phyloP scores from a whole-genome alignment of 2,329 filamentous ascomycete species.

The Rugonectria rugulosa region DNA sequence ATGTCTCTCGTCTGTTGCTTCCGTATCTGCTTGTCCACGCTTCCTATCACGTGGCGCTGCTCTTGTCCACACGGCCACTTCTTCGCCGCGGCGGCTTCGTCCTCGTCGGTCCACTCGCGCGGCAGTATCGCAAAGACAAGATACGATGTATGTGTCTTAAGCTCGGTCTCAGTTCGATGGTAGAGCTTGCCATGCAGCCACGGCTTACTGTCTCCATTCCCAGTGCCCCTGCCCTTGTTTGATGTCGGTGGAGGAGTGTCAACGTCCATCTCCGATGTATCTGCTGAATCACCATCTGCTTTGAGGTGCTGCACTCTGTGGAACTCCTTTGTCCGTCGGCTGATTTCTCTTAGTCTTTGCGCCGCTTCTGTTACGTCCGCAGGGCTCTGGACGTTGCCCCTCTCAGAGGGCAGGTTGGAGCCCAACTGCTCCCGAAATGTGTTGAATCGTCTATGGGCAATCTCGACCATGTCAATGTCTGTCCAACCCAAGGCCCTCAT shows the following conservation, averaged over 20 bases:
- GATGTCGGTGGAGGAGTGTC: conserved; percentile 41
- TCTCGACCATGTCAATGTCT: conserved; percentile 92
- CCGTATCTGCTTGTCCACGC: conserved; percentile 60
- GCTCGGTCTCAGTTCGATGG: conserved; percentile 83
- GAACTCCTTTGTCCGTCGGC: conserved; percentile 71
- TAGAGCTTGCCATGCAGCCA: conserved; percentile 81
- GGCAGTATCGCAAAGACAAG: conserved; percentile 91
- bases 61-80: conserved; percentile 69
- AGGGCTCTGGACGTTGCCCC: conserved; percentile 73
- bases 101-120: conserved; percentile 82
- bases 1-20: conserved; percentile 65
- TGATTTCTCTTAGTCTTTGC: conserved; percentile 74
- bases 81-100: conserved; percentile 73
- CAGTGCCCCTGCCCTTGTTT: conserved; percentile 32
- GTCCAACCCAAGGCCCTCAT: conserved; percentile 87
- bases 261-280: conserved; percentile 52
- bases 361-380: conserved; percentile 83
- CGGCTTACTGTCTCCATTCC: conserved; percentile 53
- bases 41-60: conserved; percentile 60
- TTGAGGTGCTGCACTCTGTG: conserved; percentile 52
- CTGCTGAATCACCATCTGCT: conserved; percentile 26
- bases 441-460: conserved; percentile 80
- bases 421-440: conserved; percentile 84
- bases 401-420: conserved; percentile 68
- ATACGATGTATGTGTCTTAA: conserved; percentile 98